Conservation (phyloP, 2,329 filamentous ascomycete genomes). For the Colletotrichum ledebouriae region DNA sequence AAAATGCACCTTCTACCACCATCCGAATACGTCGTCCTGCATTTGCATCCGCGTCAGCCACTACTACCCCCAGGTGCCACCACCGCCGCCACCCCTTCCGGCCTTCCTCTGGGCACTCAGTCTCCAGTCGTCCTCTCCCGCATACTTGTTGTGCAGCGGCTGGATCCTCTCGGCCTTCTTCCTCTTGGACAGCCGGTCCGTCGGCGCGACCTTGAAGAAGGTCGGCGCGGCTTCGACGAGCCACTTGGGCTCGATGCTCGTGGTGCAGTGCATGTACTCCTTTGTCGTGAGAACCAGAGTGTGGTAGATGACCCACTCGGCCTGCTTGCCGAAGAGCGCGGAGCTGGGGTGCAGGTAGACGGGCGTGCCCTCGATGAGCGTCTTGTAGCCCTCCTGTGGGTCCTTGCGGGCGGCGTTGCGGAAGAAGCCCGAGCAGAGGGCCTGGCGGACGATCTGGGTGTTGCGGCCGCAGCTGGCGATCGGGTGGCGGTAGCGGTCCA, state of each 20-base stretch:
- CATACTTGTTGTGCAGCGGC: conserved; percentile 93
- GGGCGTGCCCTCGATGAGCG: conserved; percentile 92
- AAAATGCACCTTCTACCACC: neutral
- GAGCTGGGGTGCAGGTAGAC: conserved; percentile 95
- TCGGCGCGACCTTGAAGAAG: conserved; percentile 97
- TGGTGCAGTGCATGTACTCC: conserved; percentile 98
- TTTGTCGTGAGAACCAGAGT: conserved; percentile 92
- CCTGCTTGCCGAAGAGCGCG: conserved; percentile 93
- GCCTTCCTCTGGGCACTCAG: conserved; percentile 88
- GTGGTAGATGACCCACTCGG: conserved; percentile 97
- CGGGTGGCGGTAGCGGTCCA: conserved; percentile 88
- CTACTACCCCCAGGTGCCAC: conserved; percentile 89
- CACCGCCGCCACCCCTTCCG: conserved; percentile 84
- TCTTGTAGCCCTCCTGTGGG: conserved; percentile 97
- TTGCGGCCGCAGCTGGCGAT: conserved; percentile 89
- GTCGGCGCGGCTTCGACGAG: conserved; percentile 97
- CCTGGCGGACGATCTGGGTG: conserved; percentile 88
- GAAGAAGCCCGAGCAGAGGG: conserved; percentile 95
- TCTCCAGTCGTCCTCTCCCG: conserved; percentile 94
- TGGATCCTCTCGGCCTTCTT: conserved; percentile 96
- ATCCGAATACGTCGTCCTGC: neutral
- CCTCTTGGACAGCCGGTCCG: conserved; percentile 87
- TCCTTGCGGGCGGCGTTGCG: conserved; percentile 95
- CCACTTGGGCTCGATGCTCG: conserved; percentile 92
- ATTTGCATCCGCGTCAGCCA: neutral